These are phyloP conservation scores for Camellia granthamiana DNA, from an alignment of 148 eudicot genomes.

Conservation along the genomic window DNA sequence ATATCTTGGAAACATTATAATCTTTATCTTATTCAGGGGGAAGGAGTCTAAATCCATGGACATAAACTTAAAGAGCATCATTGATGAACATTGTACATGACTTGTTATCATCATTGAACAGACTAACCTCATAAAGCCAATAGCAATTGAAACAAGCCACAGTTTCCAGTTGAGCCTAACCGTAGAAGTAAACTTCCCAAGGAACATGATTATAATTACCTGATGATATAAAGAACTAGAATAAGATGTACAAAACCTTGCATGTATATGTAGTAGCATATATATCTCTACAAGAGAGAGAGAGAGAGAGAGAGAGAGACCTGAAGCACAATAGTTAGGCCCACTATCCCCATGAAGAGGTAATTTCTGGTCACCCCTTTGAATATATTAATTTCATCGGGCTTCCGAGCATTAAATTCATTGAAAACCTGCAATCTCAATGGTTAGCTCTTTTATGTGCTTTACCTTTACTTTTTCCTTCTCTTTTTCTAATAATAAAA, in stretches of 20 bases:
- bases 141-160: constrained; percentile 73
- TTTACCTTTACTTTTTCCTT: too few relatives aligned
- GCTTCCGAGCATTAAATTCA: constrained; percentile 96
- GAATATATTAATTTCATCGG: constrained; percentile 80
- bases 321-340: constrained; percentile 70
- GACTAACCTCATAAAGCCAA: constrained; percentile 70
- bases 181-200: constrained; percentile 77
- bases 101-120: not conserved
- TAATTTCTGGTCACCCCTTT: constrained; percentile 63
- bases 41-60: too few relatives aligned
- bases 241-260: not conserved
- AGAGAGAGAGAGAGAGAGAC: constrained; percentile 31
- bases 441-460: not conserved
- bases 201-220: constrained; percentile 75
- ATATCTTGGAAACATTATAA: not conserved
- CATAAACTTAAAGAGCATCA: too few relatives aligned
- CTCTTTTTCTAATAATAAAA: too few relatives aligned
- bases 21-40: too few relatives aligned
- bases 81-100: too few relatives aligned
- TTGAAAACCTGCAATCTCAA: constrained; percentile 61
- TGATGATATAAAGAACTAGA: constrained; percentile 19
- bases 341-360: constrained; percentile 78
- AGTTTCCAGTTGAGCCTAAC: constrained; percentile 72
- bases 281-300: not conserved
- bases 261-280: not conserved